Percentiles rank a stretch among this genome's conserved stretches.
phyloP scores from a whole-genome alignment of 306 rosid species.

The Cucumis cinereus region DNA sequence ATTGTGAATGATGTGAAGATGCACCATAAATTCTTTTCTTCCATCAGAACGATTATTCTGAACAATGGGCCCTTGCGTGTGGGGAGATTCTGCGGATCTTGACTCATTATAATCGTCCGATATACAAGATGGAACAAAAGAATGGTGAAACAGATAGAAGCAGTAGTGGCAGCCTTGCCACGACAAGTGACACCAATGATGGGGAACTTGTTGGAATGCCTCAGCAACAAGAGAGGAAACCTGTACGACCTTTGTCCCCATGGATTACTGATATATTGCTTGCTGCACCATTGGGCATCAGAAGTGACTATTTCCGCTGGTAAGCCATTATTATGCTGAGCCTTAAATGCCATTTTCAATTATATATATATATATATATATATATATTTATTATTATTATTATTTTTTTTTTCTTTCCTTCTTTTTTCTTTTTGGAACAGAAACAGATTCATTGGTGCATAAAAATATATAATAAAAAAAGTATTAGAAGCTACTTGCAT shows the following conservation, averaged over 20 bases:
- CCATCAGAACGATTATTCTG: slow-evolving; percentile 76
- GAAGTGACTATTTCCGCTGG: slow-evolving; percentile 98
- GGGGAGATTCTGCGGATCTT: slow-evolving; percentile 88
- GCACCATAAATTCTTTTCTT: slow-evolving; percentile 11
- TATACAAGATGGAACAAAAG: slow-evolving; percentile 58
- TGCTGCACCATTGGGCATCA: slow-evolving; percentile 84
- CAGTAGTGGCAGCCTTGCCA: slow-evolving; percentile 70
- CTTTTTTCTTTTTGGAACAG: background rate
- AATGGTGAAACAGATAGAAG: slow-evolving; percentile 66
- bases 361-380: background rate
- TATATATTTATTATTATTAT: too few species aligned
- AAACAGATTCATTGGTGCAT: background rate
- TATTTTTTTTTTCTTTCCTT: too few species aligned
- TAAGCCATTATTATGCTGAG: slow-evolving; percentile 25
- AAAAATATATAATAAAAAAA: background rate
- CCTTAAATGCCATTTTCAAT: background rate
- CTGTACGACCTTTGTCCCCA: slow-evolving; percentile 79
- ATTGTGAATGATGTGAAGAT: slow-evolving; percentile 1
- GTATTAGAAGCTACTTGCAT: background rate
- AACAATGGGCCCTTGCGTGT: slow-evolving; percentile 97
- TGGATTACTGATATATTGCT: slow-evolving; percentile 91
- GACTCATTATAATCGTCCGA: slow-evolving; percentile 96
- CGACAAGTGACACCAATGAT: slow-evolving; percentile 50
- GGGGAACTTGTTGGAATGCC: slow-evolving; percentile 36
- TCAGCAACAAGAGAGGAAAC: slow-evolving; percentile 72